Percentiles rank a stretch among this genome's conserved stretches.
Conservation (phyloP, 352 stramenopile genomes). For the Aphanomyces astaci region DNA sequence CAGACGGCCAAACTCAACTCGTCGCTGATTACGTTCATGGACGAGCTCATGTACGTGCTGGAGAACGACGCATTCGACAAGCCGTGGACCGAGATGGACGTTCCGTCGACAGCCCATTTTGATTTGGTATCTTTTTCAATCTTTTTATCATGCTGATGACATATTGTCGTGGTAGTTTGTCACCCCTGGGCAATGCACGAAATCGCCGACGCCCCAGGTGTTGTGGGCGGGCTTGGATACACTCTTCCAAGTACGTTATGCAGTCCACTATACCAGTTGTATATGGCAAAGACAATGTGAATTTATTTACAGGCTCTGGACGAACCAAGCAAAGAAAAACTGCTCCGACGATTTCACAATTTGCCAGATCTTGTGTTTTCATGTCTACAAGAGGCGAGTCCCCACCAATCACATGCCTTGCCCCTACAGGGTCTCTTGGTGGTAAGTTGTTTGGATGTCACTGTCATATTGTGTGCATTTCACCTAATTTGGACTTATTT, state of each 20-base stretch:
- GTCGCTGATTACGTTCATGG: conserved; percentile 57
- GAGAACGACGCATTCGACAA: conserved; percentile 73
- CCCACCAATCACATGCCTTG: conserved; percentile 39
- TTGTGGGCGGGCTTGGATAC: conserved; percentile 76
- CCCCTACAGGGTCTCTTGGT: conserved; percentile 60
- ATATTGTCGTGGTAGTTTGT: conserved; percentile 46
- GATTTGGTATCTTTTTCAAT: conserved; percentile 33
- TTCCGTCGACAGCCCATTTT: conserved; percentile 65
- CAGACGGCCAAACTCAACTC: conserved; percentile 34
- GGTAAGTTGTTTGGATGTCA: conserved; percentile 33
- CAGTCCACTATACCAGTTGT: too few species aligned
- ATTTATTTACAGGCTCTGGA: conserved; percentile 70
- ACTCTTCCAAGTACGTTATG: conserved; percentile 60
- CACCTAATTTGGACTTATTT: too few species aligned
- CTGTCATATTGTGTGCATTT: too few species aligned
- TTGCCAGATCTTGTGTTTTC: conserved; percentile 82
- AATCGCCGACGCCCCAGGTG: conserved; percentile 66
- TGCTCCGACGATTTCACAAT: conserved; percentile 82
- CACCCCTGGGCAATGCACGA: conserved; percentile 59
- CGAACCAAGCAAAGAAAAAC: conserved; percentile 57
- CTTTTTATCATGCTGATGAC: background rate
- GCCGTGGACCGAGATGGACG: conserved; percentile 49
- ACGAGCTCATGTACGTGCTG: conserved; percentile 84
- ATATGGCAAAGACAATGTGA: too few species aligned
- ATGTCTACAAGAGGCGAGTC: conserved; percentile 63